Base-by-base conservation (phyloP, 768 basidiomycete species). In the Calvatia gigantea region DNA sequence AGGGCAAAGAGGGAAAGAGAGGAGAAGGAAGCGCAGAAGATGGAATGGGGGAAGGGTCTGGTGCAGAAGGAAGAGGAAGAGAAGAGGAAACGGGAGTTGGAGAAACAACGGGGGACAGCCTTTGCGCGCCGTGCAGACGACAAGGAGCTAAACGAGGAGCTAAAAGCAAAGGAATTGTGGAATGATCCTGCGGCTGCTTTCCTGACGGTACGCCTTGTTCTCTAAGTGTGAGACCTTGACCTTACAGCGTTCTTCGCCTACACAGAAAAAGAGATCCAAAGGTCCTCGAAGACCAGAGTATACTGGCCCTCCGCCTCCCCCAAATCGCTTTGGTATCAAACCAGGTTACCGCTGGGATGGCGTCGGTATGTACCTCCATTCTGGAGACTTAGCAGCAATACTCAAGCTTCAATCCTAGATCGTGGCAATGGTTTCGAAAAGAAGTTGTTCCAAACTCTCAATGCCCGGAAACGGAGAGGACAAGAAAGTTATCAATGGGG, bases 341-440 rank as follows among this genome's bases (percentile, higher is more conserved):
- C 97, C 97, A 23, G 97, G 97, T 0, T 93, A 94, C 68, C 79
- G 96, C 66, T 99, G 97, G 97, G 97, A 99, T 68, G 97, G 97
- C 27, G 97, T 98, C 60, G 95, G 95, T 93, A 59, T 60, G 81
- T 76, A 15, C 51, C 27, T 31, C 47, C 50, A 23, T 43, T 62
- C 14, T 19, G 8, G 32, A 31, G 42, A 17, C 41, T 12, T 47
- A 46, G 17, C 12, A 32, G 54, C n/a, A 33, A 7, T 46, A 21
- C 17, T 31, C 29, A 50, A 54, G 27, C 54, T 19, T 35, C 28
- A 28, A 15, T 44, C 50, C 14, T 61, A 94, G 94, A 98, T 67
- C 82, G 94, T 53, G 83, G 91, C 3, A 98, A 88, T 59, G 97
- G 96, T 3, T 98, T 95, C 63, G 96, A 98, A 75, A 91, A 89